Evolutionary conservation across 768 basidiomycete genomes (phyloP).

Genomic region (Suillus americanus): DNA sequence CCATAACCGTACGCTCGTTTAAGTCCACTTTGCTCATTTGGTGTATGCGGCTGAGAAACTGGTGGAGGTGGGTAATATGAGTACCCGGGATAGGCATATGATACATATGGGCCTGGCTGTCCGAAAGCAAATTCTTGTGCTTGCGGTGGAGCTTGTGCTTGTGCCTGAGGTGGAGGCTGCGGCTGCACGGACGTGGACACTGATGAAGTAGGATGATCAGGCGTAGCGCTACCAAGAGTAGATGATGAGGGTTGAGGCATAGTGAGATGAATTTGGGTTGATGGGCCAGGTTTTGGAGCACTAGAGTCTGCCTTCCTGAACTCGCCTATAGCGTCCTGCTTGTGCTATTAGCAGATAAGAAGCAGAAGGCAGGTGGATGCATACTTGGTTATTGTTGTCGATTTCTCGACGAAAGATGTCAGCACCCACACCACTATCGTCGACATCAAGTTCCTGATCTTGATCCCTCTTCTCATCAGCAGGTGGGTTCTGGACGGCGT

Average conservation of each 20-base stretch:
- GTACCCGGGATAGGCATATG: conserved; percentile 36
- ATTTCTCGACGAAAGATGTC: conserved; percentile 23
- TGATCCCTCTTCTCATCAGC: conserved; percentile 35
- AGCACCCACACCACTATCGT: conserved; percentile 31
- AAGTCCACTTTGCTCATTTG: conserved; percentile 24
- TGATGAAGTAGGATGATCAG: conserved; percentile 24
- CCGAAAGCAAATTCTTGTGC: conserved; percentile 25
- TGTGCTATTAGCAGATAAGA: conserved; percentile 11
- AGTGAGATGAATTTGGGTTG: conserved; percentile 15
- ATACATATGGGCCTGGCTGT: conserved; percentile 32
- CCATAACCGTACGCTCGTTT: conserved; percentile 32
- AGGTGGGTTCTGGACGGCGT: conserved; percentile 49
- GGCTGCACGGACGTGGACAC: conserved; percentile 14
- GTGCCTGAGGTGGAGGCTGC: conserved; percentile 18
- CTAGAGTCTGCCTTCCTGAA: conserved; percentile 63
- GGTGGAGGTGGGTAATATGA: conserved; percentile 28
- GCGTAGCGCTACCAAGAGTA: conserved; percentile 6
- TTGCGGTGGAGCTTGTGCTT: conserved; percentile 26
- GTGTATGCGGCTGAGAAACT: conserved; percentile 23
- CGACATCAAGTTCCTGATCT: conserved; percentile 35
- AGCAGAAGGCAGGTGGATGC: conserved; percentile 4
- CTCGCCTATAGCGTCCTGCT: conserved; percentile 47
- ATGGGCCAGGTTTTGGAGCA: conserved; percentile 30
- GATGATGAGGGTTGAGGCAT: conserved; percentile 8
- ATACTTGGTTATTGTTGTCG: conserved; percentile 27